Percentiles rank a stretch among this genome's conserved stretches.
Evolutionary conservation across 306 rosid species (phyloP).

Genomic region (Dalbergia cochinchinensis): DNA sequence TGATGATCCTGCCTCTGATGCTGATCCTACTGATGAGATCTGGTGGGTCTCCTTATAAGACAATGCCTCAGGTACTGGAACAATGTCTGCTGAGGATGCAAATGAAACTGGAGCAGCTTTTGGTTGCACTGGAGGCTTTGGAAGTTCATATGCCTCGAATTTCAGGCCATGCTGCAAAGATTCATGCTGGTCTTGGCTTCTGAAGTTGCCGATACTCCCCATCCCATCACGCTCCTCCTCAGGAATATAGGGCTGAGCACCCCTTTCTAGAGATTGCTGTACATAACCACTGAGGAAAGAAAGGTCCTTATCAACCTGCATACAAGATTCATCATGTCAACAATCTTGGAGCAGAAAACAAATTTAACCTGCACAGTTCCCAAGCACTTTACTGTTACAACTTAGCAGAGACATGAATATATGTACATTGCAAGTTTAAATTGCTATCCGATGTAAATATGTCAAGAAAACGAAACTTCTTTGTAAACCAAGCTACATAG

Average conservation of each 20-base stretch:
- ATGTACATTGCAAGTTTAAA: constrained; percentile 9
- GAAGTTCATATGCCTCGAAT: constrained; percentile 88
- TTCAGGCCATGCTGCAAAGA: constrained; percentile 66
- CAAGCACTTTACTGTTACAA: neutral
- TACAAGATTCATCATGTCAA: constrained; percentile 35
- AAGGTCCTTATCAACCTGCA: constrained; percentile 76
- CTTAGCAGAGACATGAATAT: neutral
- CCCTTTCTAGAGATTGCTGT: constrained; percentile 68
- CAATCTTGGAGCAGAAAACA: constrained; percentile 1
- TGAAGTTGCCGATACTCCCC: constrained; percentile 56
- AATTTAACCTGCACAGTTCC: constrained; percentile 1
- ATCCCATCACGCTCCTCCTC: constrained; percentile 68
- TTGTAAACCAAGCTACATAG: neutral
- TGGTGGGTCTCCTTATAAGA: constrained; percentile 68
- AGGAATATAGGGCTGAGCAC: constrained; percentile 82
- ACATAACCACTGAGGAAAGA: constrained; percentile 75
- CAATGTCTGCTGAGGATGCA: constrained; percentile 67
- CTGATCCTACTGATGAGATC: constrained; percentile 55
- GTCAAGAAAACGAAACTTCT: neutral
- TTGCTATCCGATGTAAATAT: neutral
- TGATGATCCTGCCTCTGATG: constrained; percentile 65
- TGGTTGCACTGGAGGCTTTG: constrained; percentile 68
- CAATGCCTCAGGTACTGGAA: constrained; percentile 70
- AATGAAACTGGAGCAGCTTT: constrained; percentile 56
- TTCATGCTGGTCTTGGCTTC: constrained; percentile 74